These are phyloP conservation scores for Amauroascus niger DNA, from an alignment of 2,329 filamentous ascomycete species.

Conservation along the genomic window DNA sequence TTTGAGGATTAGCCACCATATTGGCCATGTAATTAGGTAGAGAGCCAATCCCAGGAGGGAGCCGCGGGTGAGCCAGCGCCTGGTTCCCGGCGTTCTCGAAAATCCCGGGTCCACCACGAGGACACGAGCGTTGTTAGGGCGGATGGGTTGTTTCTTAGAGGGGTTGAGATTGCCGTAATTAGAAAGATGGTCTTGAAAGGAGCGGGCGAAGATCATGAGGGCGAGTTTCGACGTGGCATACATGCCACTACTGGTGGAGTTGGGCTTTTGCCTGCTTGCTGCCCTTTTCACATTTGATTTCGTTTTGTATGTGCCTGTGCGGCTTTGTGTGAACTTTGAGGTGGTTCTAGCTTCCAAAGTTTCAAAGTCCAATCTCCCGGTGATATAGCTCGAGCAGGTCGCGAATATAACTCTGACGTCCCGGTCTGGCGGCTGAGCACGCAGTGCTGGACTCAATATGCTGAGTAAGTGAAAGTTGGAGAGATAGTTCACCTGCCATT, in stretches of 20 bases:
- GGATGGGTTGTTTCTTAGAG: constrained; percentile 5
- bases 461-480: constrained; percentile 91
- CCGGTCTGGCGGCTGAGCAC: constrained; percentile 83
- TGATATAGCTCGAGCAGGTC: constrained; percentile 82
- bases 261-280: constrained; percentile 18
- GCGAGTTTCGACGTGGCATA: constrained; percentile 62
- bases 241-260: constrained; percentile 29
- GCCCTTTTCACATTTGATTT: constrained; percentile 12
- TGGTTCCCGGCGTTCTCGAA: constrained; percentile 74
- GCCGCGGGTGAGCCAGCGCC: constrained; percentile 77
- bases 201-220: constrained; percentile 76
- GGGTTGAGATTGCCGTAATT: constrained; percentile 70
- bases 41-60: constrained; percentile 67
- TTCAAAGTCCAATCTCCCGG: constrained; percentile 51
- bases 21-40: constrained; percentile 67
- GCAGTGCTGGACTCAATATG: constrained; percentile 80
- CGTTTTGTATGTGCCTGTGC: constrained; percentile 13
- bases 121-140: constrained; percentile 73
- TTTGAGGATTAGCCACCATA: constrained; percentile 85
- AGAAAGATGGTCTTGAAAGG: constrained; percentile 87
- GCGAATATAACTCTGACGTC: constrained; percentile 82
- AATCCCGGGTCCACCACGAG: constrained; percentile 81
- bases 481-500: constrained; percentile 91
- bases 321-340: constrained; percentile 9
- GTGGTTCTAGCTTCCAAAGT: constrained; percentile 24